Conservation (phyloP, 306 rosid species). For the Rosa lucieae region DNA sequence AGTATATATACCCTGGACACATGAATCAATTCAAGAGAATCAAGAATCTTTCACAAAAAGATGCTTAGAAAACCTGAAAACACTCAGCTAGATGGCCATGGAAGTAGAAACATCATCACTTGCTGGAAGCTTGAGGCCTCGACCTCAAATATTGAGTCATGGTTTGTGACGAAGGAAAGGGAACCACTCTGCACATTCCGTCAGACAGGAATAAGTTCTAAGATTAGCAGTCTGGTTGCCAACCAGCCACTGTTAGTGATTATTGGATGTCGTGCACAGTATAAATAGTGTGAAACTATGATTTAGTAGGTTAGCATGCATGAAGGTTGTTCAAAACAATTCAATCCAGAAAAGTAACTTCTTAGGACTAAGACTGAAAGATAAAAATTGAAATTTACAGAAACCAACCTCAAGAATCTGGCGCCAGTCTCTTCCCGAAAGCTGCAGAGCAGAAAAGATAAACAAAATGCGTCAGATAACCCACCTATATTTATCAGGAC, state of each 20-base stretch:
- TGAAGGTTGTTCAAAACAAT: neutral
- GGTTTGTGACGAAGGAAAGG: conserved; percentile 47
- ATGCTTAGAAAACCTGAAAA: conserved; percentile 57
- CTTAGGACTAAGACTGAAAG: neutral
- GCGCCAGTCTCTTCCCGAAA: conserved; percentile 87
- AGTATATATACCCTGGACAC: conserved; percentile 20
- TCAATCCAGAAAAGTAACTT: conserved; percentile 13
- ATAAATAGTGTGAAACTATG: conserved; percentile 14
- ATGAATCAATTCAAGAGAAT: conserved; percentile 28
- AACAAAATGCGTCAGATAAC: conserved; percentile 2
- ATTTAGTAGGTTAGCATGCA: neutral
- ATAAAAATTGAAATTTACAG: neutral
- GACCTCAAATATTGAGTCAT: conserved; percentile 62
- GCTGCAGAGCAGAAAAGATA: conserved; percentile 46
- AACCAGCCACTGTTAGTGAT: conserved; percentile 40
- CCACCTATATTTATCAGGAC: neutral
- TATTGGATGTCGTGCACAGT: conserved; percentile 22
- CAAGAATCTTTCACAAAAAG: conserved; percentile 29
- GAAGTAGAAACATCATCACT: conserved; percentile 53
- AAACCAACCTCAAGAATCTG: conserved; percentile 86
- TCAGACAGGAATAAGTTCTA: conserved; percentile 48
- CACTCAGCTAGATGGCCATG: conserved; percentile 56
- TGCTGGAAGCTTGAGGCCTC: conserved; percentile 59
- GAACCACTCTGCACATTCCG: conserved; percentile 64
- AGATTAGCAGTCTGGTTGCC: conserved; percentile 38